Evolutionary conservation across 73 alveolate genomes (phyloP).

Genomic region (Paramecium sonneborni): DNA sequence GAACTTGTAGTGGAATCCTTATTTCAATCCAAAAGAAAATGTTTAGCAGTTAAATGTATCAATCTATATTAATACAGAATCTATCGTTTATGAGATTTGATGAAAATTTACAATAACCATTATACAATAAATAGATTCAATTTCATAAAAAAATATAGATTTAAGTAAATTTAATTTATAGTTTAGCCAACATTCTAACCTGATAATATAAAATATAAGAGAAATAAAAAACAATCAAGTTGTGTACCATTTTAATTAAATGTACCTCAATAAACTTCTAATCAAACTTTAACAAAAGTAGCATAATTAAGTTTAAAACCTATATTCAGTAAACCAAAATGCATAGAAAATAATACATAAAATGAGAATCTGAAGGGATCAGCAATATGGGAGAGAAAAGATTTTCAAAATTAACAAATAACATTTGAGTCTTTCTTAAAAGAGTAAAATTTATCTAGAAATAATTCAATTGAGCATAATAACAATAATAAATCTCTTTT

Average conservation of each 20-base stretch:
- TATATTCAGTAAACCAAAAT: not conserved
- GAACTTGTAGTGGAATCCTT: constrained; percentile 42
- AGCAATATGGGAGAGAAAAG: constrained; percentile 51
- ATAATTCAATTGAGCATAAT: constrained; percentile 13
- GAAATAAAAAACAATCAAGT: not conserved
- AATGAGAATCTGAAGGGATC: constrained; percentile 17
- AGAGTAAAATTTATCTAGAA: constrained; percentile 40
- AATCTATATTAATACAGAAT: not conserved
- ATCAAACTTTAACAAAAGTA: not conserved
- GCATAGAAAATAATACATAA: not conserved
- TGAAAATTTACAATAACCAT: not conserved
- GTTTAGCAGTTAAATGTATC: not conserved
- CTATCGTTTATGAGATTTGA: not conserved
- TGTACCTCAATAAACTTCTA: constrained; percentile 5
- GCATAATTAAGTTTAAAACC: constrained; percentile 36
- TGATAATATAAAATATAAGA: not conserved
- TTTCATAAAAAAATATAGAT: not conserved
- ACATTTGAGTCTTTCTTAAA: constrained; percentile 47
- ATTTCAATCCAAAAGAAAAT: constrained; percentile 2
- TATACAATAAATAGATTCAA: not conserved
- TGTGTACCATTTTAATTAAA: constrained; percentile 47
- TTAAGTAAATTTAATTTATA: not conserved
- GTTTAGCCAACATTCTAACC: not conserved
- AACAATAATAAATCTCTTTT: not conserved
- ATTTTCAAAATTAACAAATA: constrained; percentile 22